These are phyloP conservation scores for Aspergillus fumigatiaffinis DNA, from an alignment of 2,329 filamentous ascomycete genomes.

Conservation along the genomic window DNA sequence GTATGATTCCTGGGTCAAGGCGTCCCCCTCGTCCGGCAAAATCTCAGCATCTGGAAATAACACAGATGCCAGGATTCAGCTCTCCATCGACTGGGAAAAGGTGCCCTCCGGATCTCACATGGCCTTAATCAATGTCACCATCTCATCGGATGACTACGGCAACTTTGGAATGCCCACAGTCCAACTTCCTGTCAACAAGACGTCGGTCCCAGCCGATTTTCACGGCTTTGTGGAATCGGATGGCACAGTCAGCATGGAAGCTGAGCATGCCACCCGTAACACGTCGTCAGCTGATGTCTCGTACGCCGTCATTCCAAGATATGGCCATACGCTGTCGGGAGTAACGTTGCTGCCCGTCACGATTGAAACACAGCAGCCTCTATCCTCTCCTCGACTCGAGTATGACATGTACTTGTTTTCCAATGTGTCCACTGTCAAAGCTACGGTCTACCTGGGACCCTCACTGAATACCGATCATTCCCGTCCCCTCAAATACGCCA, in stretches of 20 bases:
- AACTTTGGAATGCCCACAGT: constrained; percentile 43
- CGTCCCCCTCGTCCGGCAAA: constrained; percentile 49
- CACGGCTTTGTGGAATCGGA: constrained; percentile 62
- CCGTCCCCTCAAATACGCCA: constrained; percentile 48
- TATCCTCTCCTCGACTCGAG: constrained; percentile 51
- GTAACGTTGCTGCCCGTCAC: constrained; percentile 55
- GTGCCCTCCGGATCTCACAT: constrained; percentile 37
- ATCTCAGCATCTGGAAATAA: constrained; percentile 41
- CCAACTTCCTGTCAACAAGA: constrained; percentile 53
- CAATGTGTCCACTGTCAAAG: constrained; percentile 37
- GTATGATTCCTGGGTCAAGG: constrained; percentile 49
- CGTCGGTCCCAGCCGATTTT: constrained; percentile 50
- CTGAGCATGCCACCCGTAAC: constrained; percentile 24
- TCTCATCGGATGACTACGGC: constrained; percentile 19
- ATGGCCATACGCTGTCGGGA: constrained; percentile 57
- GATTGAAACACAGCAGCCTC: constrained; percentile 48
- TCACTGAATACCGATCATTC: constrained; percentile 51
- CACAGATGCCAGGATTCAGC: constrained; percentile 50
- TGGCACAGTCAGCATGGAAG: constrained; percentile 34
- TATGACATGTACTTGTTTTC: constrained; percentile 62
- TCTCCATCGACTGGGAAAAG: constrained; percentile 55
- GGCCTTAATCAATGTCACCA: constrained; percentile 29
- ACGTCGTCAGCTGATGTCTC: constrained; percentile 29
- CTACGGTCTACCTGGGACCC: constrained; percentile 41
- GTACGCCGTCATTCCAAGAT: constrained; percentile 52